Conservation (phyloP, 2,329 filamentous ascomycete species). For the Talaromyces piceae region DNA sequence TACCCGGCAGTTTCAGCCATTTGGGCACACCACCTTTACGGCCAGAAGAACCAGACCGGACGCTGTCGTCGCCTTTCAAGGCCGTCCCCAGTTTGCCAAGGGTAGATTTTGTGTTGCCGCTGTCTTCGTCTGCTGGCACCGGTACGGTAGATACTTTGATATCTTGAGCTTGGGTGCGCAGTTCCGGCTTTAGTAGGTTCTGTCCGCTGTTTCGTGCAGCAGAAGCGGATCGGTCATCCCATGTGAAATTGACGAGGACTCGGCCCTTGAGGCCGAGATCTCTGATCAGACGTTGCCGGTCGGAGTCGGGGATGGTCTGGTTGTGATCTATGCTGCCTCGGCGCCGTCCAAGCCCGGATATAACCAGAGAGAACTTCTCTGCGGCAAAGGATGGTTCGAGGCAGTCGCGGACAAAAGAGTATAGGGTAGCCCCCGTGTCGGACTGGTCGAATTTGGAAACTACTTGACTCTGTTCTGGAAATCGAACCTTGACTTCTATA, state of each 20-base stretch:
- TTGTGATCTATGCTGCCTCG: background rate
- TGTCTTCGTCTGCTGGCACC: conserved; percentile 35
- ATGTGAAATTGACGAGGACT: conserved; percentile 68
- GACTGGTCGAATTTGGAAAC: conserved; percentile 61
- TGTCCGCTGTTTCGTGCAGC: conserved; percentile 44
- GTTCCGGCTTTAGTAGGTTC: conserved; percentile 54
- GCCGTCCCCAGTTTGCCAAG: conserved; percentile 11
- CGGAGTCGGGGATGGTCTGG: conserved; percentile 36
- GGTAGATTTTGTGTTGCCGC: conserved; percentile 21
- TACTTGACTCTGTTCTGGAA: conserved; percentile 77
- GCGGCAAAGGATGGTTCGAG: conserved; percentile 51
- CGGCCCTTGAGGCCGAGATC: conserved; percentile 63
- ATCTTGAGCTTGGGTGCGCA: conserved; percentile 57
- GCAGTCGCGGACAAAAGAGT: conserved; percentile 65
- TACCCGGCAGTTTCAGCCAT: conserved; percentile 64
- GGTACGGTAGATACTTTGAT: conserved; percentile 57
- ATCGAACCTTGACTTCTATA: conserved; percentile 71
- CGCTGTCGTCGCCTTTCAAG: conserved; percentile 25
- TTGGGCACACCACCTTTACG: conserved; percentile 50
- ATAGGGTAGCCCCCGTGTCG: conserved; percentile 64
- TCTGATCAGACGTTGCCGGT: conserved; percentile 54
- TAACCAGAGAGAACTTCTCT: conserved; percentile 65
- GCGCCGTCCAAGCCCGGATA: conserved; percentile 33
- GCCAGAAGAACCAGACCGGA: conserved; percentile 23
- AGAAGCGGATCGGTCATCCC: conserved; percentile 57